These are phyloP conservation scores for Candida sonorensis DNA, from an alignment of 805 yeast genomes.

Conservation along the genomic window DNA sequence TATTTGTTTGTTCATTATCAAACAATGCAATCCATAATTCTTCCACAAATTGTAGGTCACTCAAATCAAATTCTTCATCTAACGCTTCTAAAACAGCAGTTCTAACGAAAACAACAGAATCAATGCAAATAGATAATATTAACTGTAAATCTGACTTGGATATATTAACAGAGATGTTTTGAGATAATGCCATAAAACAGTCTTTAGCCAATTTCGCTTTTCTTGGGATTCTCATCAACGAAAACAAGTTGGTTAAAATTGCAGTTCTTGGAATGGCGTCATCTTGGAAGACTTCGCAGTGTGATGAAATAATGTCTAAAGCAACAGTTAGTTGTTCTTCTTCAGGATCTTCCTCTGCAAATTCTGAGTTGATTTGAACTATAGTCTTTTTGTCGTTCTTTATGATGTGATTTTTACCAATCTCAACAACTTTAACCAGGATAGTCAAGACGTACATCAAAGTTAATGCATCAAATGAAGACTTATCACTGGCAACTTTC, in stretches of 20 bases:
- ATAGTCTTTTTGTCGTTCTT: conserved; percentile 45
- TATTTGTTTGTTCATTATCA: conserved; percentile 59
- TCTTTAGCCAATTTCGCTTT: conserved; percentile 81
- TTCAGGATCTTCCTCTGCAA: conserved; percentile 75
- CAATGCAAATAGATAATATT: conserved; percentile 48
- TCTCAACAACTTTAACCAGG: conserved; percentile 57
- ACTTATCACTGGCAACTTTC: conserved; percentile 67
- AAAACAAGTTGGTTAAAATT: conserved; percentile 54
- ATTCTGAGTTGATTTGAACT: conserved; percentile 50
- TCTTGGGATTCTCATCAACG: conserved; percentile 64
- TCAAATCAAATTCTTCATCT: conserved; percentile 74
- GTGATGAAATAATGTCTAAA: conserved; percentile 64
- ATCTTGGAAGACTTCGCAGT: conserved; percentile 63
- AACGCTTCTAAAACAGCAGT: conserved; percentile 73
- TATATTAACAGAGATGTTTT: conserved; percentile 62
- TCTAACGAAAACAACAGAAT: conserved; percentile 67
- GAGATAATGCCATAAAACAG: conserved; percentile 70
- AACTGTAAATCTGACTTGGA: conserved; percentile 49
- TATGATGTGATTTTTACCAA: conserved; percentile 52
- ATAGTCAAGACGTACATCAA: conserved; percentile 74
- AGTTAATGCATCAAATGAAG: conserved; percentile 60
- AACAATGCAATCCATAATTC: conserved; percentile 77
- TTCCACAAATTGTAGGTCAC: conserved; percentile 28
- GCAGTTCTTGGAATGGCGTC: conserved; percentile 61
- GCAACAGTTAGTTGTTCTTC: conserved; percentile 81